Conservation (phyloP, 1,284 basidiomycete species). For the Stygiomarasmius scandens region DNA sequence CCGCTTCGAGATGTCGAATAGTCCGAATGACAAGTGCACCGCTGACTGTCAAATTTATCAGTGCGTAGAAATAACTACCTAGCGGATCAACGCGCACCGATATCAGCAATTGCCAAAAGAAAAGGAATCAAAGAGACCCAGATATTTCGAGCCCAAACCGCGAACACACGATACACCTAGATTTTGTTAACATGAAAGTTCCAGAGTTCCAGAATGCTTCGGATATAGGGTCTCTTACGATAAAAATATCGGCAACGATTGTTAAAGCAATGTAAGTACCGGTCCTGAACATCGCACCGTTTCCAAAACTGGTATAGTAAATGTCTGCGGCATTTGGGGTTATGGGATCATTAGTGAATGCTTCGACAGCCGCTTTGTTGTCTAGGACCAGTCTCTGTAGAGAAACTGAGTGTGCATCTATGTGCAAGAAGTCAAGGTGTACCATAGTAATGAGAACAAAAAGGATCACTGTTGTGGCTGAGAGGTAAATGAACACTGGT, state of each 20-base stretch:
- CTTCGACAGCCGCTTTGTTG: conserved; percentile 10
- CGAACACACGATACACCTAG: conserved; percentile 12
- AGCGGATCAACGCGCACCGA: conserved; percentile 2
- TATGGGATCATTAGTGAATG: conserved; percentile 7
- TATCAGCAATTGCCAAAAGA: conserved; percentile 7
- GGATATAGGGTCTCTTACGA: conserved; percentile 5
- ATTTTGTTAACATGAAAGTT: background rate
- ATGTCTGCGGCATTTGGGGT: conserved; percentile 11
- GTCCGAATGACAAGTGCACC: conserved; percentile 7
- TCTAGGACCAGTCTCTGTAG: conserved; percentile 12
- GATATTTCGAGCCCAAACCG: conserved; percentile 4
- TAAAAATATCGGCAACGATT: conserved; percentile 14
- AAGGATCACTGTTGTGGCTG: background rate
- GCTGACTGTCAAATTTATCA: too few relatives aligned
- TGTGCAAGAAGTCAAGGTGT: background rate
- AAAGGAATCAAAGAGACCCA: background rate
- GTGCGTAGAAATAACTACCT: background rate
- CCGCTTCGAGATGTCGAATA: background rate
- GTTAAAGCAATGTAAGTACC: conserved; percentile 13
- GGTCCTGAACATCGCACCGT: conserved; percentile 13
- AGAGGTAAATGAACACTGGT: conserved; percentile 3
- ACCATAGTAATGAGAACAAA: conserved; percentile 16
- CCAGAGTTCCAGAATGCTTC: background rate
- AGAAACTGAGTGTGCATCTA: background rate
- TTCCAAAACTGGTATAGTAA: conserved; percentile 10